Percentiles rank a stretch among this genome's conserved stretches.
Evolutionary conservation across 305 asterid genomes (phyloP).

Genomic region (Fraxinus velutina): DNA sequence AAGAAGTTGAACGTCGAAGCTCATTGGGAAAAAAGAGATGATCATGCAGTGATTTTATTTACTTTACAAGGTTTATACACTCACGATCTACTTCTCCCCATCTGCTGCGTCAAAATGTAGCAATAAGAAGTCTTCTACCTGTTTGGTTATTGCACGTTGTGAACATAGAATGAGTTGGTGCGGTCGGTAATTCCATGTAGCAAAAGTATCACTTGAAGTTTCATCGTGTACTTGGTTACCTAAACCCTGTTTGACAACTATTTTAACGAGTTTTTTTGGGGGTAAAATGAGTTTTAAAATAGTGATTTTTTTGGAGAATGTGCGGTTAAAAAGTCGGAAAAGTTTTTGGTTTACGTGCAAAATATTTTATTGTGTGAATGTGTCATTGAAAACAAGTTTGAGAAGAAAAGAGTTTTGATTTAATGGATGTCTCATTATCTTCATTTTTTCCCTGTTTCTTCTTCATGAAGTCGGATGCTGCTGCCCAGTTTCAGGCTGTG

Average conservation of each 20-base stretch:
- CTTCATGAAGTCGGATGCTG: neutral
- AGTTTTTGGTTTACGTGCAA: too few species aligned
- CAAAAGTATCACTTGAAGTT: neutral
- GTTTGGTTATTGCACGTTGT: neutral
- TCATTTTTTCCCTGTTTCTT: neutral
- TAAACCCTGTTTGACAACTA: neutral
- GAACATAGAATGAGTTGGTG: neutral
- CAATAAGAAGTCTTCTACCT: neutral
- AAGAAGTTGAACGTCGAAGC: slow-evolving; percentile 70
- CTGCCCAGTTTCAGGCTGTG: neutral
- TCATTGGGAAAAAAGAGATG: slow-evolving; percentile 42
- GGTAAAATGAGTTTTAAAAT: too few species aligned
- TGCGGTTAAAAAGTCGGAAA: too few species aligned
- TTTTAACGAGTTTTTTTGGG: too few species aligned
- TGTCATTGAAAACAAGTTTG: too few species aligned
- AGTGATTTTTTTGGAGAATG: too few species aligned
- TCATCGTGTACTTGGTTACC: neutral
- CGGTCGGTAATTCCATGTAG: neutral
- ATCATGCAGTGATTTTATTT: neutral
- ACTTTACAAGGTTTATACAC: neutral
- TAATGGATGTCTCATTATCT: neutral
- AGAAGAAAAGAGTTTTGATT: too few species aligned
- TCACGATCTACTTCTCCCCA: neutral
- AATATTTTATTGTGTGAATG: too few species aligned
- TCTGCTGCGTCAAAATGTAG: neutral